Conservation (phyloP, 495 filamentous ascomycete genomes). For the Talaromyces ruber region DNA sequence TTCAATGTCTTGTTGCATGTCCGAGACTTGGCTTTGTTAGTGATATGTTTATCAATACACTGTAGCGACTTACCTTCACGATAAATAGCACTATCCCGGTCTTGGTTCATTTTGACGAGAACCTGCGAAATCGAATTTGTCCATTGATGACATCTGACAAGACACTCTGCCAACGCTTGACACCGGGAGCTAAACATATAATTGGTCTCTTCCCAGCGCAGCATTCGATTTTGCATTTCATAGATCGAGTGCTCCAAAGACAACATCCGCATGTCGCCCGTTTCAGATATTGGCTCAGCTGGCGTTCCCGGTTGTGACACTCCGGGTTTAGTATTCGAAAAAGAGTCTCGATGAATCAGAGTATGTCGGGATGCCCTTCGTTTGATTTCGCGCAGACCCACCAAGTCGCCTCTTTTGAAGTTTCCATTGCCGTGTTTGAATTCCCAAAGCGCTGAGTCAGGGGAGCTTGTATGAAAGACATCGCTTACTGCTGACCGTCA, state of each 20-base stretch:
- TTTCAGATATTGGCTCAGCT: conserved; percentile 70
- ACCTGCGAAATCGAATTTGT: conserved; percentile 72
- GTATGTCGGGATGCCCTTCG: conserved; percentile 93
- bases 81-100: conserved; percentile 50
- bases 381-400: conserved; percentile 91
- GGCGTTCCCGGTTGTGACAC: conserved; percentile 75
- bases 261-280: conserved; percentile 65
- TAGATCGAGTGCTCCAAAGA: conserved; percentile 74
- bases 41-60: background rate
- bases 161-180: conserved; percentile 71
- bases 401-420: conserved; percentile 90
- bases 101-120: conserved; percentile 60
- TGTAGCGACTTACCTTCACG: conserved; percentile 37
- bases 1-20: conserved; percentile 76
- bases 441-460: conserved; percentile 94
- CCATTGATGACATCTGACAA: conserved; percentile 70
- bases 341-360: conserved; percentile 90
- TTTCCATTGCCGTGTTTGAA: conserved; percentile 98
- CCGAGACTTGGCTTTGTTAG: conserved; percentile 48
- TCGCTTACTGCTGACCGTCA: conserved; percentile 67
- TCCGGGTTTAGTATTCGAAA: conserved; percentile 64
- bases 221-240: conserved; percentile 67
- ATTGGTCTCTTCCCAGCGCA: conserved; percentile 76
- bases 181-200: conserved; percentile 71
- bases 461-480: conserved; percentile 94